These are phyloP conservation scores for Neurospora sp. DNA, from an alignment of 495 filamentous ascomycete species.

Conservation along the genomic window DNA sequence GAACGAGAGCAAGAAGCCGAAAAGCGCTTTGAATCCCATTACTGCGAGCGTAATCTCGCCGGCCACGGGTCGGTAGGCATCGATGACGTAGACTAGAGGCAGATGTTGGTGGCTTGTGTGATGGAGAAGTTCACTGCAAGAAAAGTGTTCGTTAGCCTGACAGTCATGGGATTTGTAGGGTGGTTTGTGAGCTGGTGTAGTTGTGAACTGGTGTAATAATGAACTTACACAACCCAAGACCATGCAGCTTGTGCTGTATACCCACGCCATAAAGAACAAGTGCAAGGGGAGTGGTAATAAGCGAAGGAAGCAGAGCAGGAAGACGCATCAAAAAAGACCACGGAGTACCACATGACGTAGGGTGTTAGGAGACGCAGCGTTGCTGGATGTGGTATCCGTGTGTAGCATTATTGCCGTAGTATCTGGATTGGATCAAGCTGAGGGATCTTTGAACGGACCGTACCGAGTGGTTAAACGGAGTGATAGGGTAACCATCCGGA, in stretches of 20 bases:
- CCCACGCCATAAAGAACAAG: constrained; percentile 44
- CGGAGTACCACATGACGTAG: background rate
- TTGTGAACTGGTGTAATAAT: too few species aligned
- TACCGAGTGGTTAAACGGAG: background rate
- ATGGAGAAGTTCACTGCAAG: constrained; percentile 39
- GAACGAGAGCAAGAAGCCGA: constrained; percentile 50
- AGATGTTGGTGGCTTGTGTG: constrained; percentile 40
- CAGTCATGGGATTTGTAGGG: background rate
- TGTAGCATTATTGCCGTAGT: background rate
- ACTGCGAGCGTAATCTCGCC: constrained; percentile 43
- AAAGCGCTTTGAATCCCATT: constrained; percentile 44
- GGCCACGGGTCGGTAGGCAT: constrained; percentile 44
- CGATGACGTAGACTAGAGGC: constrained; percentile 46
- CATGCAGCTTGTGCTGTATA: constrained; percentile 38
- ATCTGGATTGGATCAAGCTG: background rate
- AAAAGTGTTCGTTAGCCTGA: background rate
- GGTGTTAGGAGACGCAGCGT: background rate
- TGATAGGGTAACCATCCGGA: background rate
- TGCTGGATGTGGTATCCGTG: background rate
- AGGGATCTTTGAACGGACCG: background rate
- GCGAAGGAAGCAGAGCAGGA: constrained; percentile 33
- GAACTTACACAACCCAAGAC: constrained; percentile 33
- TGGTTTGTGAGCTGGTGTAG: background rate
- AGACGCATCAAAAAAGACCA: constrained; percentile 33
- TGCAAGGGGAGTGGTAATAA: constrained; percentile 34